Percentiles rank a stretch among this genome's conserved stretches.
phyloP scores from a whole-genome alignment of 139 green algal species.

The Micractinium conductrix region DNA sequence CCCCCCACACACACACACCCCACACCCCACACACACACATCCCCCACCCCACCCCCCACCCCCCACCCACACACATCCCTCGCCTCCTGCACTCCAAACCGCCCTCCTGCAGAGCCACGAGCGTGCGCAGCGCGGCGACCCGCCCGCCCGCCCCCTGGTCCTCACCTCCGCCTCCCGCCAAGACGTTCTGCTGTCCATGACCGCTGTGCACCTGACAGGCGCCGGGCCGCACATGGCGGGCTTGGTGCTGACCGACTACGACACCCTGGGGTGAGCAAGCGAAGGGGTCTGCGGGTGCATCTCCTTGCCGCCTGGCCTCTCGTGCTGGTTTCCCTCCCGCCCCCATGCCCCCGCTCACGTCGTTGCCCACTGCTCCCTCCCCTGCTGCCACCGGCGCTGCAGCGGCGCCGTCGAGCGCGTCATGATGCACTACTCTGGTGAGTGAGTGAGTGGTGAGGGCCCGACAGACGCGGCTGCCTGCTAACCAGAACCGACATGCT shows the following conservation, averaged over 20 bases:
- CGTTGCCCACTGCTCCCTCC: too few relatives aligned
- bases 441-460: too few relatives aligned
- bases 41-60: background rate
- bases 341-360: background rate
- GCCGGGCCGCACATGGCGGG: constrained; percentile 66
- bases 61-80: background rate
- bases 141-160: constrained; percentile 43
- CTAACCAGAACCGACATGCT: too few relatives aligned
- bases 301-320: background rate
- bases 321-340: background rate
- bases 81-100: background rate
- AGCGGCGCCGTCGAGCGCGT: constrained; percentile 38
- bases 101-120: constrained; percentile 12
- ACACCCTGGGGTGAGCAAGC: constrained; percentile 5
- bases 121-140: background rate
- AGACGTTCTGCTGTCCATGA: constrained; percentile 58
- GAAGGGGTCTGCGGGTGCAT: too few relatives aligned
- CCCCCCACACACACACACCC: too few relatives aligned
- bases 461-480: too few relatives aligned
- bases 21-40: too few relatives aligned
- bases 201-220: constrained; percentile 48
- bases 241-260: constrained; percentile 60
- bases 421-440: constrained; percentile 35
- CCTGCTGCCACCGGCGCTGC: constrained; percentile 7
- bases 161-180: constrained; percentile 35